These are phyloP conservation scores for Globisporangium carolinianum DNA, from an alignment of 352 stramenopile genomes.

Conservation along the genomic window DNA sequence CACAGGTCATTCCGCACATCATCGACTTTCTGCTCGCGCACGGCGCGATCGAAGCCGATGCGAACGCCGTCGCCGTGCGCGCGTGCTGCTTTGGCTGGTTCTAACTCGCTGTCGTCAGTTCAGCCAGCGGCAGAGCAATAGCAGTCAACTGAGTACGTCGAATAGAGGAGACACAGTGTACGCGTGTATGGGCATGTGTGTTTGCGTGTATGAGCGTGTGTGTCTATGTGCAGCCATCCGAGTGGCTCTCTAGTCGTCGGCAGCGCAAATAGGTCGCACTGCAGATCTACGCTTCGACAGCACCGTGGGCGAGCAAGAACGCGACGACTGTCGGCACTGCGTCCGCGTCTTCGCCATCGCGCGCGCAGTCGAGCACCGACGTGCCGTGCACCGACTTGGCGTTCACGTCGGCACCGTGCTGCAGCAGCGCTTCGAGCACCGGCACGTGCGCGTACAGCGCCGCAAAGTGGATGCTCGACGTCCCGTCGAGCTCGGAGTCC, in stretches of 20 bases:
- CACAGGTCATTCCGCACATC: constrained; percentile 13
- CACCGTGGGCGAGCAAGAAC: constrained; percentile 6
- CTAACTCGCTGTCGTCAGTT: not conserved
- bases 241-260: no score
- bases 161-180: no score
- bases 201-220: no score
- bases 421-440: constrained; percentile 6
- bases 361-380: constrained; percentile 3
- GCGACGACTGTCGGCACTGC: not conserved
- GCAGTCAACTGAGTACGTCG: no score
- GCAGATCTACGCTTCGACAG: not conserved
- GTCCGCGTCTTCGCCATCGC: constrained; percentile 1
- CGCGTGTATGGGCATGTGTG: no score
- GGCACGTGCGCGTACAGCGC: constrained; percentile 3
- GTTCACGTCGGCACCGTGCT: constrained; percentile 4
- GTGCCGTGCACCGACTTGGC: constrained; percentile 6
- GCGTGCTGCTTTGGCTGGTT: constrained; percentile 12
- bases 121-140: no score
- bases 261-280: no score
- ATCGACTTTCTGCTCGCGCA: constrained; percentile 11
- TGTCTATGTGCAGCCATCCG: no score
- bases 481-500: constrained; percentile 7
- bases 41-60: constrained; percentile 11
- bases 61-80: constrained; percentile 8
- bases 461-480: constrained; percentile 7